Percentiles rank a stretch among this genome's conserved stretches.
Conservation (phyloP, 768 basidiomycete genomes). For the Terana coerulea region DNA sequence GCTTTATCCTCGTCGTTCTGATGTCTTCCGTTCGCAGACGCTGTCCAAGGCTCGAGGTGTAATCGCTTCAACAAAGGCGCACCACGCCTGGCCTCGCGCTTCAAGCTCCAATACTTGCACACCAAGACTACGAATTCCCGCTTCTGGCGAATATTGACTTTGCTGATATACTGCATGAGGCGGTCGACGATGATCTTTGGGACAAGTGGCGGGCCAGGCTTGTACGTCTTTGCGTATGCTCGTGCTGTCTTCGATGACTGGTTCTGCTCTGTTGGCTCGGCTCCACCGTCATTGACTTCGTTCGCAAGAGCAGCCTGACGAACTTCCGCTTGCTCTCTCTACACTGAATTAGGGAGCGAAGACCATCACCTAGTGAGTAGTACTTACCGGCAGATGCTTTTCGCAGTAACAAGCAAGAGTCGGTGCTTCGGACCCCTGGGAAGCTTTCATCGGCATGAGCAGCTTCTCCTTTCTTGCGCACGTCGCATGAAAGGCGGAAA, state of each 20-base stretch:
- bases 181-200: slow-evolving; percentile 81
- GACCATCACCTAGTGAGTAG: not conserved
- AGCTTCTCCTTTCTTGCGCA: slow-evolving; percentile 88
- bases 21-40: slow-evolving; percentile 54
- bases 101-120: slow-evolving; percentile 96
- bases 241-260: slow-evolving; percentile 75
- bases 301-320: slow-evolving; percentile 52
- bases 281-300: slow-evolving; percentile 39
- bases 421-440: slow-evolving; percentile 68
- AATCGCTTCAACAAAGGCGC: slow-evolving; percentile 91
- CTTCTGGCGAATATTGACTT: slow-evolving; percentile 71
- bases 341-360: not conserved
- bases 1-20: slow-evolving; percentile 81
- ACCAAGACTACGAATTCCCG: slow-evolving; percentile 69
- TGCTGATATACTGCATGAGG: slow-evolving; percentile 69
- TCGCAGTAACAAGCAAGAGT: slow-evolving; percentile 83
- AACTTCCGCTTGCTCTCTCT: slow-evolving; percentile 70
- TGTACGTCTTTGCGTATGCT: slow-evolving; percentile 89
- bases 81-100: slow-evolving; percentile 88
- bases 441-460: slow-evolving; percentile 82
- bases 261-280: slow-evolving; percentile 27
- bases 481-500: slow-evolving; percentile 90
- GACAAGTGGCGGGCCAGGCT: slow-evolving; percentile 88
- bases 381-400: slow-evolving; percentile 81
- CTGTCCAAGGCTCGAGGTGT: slow-evolving; percentile 98